Evolutionary conservation across 306 rosid species (phyloP), one percentile per base, ranked within the genome.

Genomic region (Hippophae tibetana): DNA sequence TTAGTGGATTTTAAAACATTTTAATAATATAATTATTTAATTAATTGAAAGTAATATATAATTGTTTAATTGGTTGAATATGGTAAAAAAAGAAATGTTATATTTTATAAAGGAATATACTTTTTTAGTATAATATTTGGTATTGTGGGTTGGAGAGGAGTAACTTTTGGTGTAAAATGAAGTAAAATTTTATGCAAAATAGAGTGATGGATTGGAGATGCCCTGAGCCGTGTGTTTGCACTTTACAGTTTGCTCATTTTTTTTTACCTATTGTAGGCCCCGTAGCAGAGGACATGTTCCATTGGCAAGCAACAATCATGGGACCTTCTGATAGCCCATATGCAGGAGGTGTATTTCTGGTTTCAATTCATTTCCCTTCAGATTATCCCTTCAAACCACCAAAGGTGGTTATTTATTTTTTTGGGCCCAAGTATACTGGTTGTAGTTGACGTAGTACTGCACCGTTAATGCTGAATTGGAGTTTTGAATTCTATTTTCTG

Each of bases 301-400:
- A 89, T 62, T 89, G 90, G 94, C 96, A 89, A 67, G 96, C 96
- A 43, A 83, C 90, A 18, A 83, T 89, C 54, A 89, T 83, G 94
- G 97, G 97, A 42, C 97, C 97, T 25, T 50, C 86, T 46, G 96
- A 89, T 55, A 85, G 94, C 69, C 96, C 94, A 0, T 89, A 89
- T 56, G 68, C 94, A 0, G 94, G 96, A 57, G 96, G 96, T 48
- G 89, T 85, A 8, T 89, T 85, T 70, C 79, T 85, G 40, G 94
- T 89, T 68, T 85, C 90, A 0, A 89, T 89, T 66, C 88, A 85
- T 67, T 89, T 85, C 40, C 90, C 95, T 55, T 86, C 97, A 0
- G 97, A 89, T 66, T 89, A 89, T 66, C 97, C 97, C 43, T 89
- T 89, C 81, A 86, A 89, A 80, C 97, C 97, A 43, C 97, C 97